These are phyloP conservation scores for Bryum argenteum DNA, from an alignment of 225 moss, liverwort and hornwort species.

Conservation along the genomic window DNA sequence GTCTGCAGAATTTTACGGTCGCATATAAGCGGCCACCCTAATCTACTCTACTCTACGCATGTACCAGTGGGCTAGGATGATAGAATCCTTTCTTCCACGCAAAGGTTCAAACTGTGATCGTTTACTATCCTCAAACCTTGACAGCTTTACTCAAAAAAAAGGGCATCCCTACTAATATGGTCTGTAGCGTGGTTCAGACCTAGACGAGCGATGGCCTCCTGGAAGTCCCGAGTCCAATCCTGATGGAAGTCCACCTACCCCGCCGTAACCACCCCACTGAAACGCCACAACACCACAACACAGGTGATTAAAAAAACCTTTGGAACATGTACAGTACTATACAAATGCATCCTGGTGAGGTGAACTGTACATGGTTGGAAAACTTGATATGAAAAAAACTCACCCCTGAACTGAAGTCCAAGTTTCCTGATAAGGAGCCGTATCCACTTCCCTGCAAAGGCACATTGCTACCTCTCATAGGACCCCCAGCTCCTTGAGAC, in stretches of 20 bases:
- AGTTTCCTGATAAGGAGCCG: slow-evolving; percentile 67
- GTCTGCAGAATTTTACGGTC: slow-evolving; percentile 29
- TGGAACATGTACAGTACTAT: too few relatives aligned
- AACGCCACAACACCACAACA: slow-evolving; percentile 39
- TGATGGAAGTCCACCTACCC: slow-evolving; percentile 71
- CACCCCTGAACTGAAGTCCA: slow-evolving; percentile 80
- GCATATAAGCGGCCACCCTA: slow-evolving; percentile 26
- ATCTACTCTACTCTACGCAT: slow-evolving; percentile 12
- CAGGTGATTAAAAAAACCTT: not conserved
- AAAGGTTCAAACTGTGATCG: slow-evolving; percentile 8
- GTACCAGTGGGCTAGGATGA: slow-evolving; percentile 4
- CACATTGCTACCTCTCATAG: slow-evolving; percentile 84
- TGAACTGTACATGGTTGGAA: too few relatives aligned
- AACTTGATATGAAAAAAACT: slow-evolving; percentile 18
- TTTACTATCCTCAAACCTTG: slow-evolving; percentile 25
- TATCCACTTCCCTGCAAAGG: slow-evolving; percentile 76
- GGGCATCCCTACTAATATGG: slow-evolving; percentile 55
- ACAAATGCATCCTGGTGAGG: too few relatives aligned
- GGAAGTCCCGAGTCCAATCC: slow-evolving; percentile 69
- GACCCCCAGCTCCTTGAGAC: slow-evolving; percentile 92
- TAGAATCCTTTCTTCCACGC: slow-evolving; percentile 6
- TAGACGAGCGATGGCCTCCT: slow-evolving; percentile 76
- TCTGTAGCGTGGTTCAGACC: slow-evolving; percentile 92
- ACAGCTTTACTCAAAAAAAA: slow-evolving; percentile 18
- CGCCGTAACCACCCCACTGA: slow-evolving; percentile 90